Evolutionary conservation across 2,329 filamentous ascomycete species (phyloP).

Genomic region (Xylariaceae sp.): DNA sequence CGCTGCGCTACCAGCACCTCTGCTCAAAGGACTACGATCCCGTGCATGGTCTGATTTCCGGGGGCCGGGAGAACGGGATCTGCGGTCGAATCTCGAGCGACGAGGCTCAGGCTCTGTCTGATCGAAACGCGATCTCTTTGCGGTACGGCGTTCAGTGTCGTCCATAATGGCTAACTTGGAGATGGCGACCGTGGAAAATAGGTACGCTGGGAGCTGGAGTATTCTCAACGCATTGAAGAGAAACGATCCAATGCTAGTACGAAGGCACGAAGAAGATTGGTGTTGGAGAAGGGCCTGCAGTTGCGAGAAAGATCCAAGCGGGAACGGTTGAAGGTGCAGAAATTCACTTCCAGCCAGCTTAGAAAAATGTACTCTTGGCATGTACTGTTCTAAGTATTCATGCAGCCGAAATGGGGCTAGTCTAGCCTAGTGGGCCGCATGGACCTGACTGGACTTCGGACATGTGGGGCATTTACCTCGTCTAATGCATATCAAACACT

Average conservation of each 20-base stretch:
- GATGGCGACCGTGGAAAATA: background rate
- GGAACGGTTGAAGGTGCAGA: conserved; percentile 27
- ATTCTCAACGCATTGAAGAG: background rate
- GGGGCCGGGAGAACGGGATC: conserved; percentile 81
- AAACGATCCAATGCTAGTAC: background rate
- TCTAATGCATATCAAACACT: conserved; percentile 5
- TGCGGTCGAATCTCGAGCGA: conserved; percentile 84
- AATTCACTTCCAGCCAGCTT: conserved; percentile 17
- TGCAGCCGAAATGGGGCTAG: conserved; percentile 14
- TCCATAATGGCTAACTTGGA: conserved; percentile 61
- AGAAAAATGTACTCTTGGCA: conserved; percentile 26
- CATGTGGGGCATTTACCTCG: background rate
- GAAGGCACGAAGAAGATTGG: conserved; percentile 3
- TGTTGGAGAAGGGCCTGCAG: conserved; percentile 22
- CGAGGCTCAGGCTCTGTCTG: conserved; percentile 84
- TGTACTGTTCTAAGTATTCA: background rate
- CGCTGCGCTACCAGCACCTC: conserved; percentile 47
- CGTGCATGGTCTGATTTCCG: conserved; percentile 72
- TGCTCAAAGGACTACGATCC: conserved; percentile 77
- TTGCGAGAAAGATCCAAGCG: conserved; percentile 9
- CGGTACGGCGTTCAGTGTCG: conserved; percentile 73
- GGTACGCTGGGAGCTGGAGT: background rate
- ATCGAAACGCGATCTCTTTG: conserved; percentile 92
- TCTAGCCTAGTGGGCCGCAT: no score
- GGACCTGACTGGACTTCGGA: conserved; percentile 1